Percentiles rank a stretch among this genome's conserved stretches.
These are phyloP conservation scores for Sporobolomyces roseus DNA, from an alignment of 768 basidiomycete genomes.

Conservation along the genomic window DNA sequence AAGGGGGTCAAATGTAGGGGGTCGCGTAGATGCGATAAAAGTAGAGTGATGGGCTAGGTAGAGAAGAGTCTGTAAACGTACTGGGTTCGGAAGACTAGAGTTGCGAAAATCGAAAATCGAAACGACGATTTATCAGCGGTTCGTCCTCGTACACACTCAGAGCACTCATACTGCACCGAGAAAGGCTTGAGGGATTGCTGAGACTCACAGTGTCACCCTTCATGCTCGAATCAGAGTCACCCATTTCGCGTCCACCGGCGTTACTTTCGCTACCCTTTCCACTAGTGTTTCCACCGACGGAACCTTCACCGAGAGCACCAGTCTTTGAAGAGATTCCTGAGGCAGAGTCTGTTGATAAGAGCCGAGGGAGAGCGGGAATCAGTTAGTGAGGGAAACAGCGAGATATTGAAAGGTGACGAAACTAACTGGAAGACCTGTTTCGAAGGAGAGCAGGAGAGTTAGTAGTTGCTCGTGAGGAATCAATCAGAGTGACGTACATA, in stretches of 20 bases:
- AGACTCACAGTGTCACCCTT: slow-evolving; percentile 35
- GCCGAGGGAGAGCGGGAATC: too few relatives aligned
- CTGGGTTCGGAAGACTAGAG: slow-evolving; percentile 33
- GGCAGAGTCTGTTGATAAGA: slow-evolving; percentile 18
- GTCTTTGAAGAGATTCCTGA: slow-evolving; percentile 25
- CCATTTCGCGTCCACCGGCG: slow-evolving; percentile 26
- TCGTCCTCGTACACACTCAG: background rate
- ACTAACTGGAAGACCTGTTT: slow-evolving; percentile 31
- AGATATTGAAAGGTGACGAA: background rate
- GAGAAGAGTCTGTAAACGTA: too few relatives aligned
- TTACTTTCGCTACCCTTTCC: slow-evolving; percentile 22
- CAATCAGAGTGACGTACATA: too few relatives aligned
- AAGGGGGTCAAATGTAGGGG: too few relatives aligned
- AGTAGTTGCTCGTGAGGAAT: too few relatives aligned
- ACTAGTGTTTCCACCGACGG: slow-evolving; percentile 6
- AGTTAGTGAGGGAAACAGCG: too few relatives aligned
- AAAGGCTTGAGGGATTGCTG: background rate
- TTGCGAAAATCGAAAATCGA: too few relatives aligned
- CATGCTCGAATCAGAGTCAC: slow-evolving; percentile 18
- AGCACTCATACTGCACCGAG: background rate
- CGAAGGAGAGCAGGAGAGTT: background rate
- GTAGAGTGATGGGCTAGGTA: too few relatives aligned
- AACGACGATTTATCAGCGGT: too few relatives aligned
- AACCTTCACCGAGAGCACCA: slow-evolving; percentile 28
- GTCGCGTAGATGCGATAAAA: too few relatives aligned